Evolutionary conservation across 441 rosid genomes (phyloP).

Genomic region (Pelargonium fulgidum): DNA sequence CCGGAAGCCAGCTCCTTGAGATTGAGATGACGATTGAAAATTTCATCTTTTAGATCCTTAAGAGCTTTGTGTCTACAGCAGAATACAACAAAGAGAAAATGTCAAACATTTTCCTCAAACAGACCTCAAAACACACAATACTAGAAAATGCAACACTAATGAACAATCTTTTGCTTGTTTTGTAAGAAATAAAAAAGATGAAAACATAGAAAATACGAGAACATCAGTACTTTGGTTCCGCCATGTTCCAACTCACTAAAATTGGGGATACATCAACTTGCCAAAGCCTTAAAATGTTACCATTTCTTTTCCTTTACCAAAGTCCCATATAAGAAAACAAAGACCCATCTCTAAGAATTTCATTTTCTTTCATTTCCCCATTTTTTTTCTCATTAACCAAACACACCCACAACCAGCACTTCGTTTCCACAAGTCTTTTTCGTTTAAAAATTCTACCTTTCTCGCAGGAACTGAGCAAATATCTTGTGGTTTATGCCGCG

Average conservation of each 20-base stretch:
- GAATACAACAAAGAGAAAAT: neutral
- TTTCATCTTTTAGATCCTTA: slow-evolving; percentile 81
- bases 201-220: neutral
- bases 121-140: slow-evolving; percentile 4
- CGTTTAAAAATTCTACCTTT: slow-evolving; percentile 46
- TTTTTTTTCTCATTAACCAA: slow-evolving; percentile 14
- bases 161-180: neutral
- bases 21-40: slow-evolving; percentile 60
- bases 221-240: neutral
- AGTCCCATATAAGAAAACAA: neutral
- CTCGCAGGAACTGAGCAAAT: slow-evolving; percentile 84
- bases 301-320: neutral
- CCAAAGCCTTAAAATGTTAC: neutral
- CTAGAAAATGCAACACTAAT: slow-evolving; percentile 4
- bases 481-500: slow-evolving; percentile 66
- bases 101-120: neutral
- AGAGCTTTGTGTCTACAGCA: slow-evolving; percentile 63
- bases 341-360: neutral
- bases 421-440: neutral
- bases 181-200: neutral
- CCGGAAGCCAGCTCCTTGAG: slow-evolving; percentile 80
- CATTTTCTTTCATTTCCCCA: slow-evolving; percentile 4
- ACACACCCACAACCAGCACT: neutral
- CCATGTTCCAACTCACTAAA: neutral
- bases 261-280: neutral